Base-by-base conservation (phyloP, 129 eudicot genomes). In the Flaveria robusta region DNA sequence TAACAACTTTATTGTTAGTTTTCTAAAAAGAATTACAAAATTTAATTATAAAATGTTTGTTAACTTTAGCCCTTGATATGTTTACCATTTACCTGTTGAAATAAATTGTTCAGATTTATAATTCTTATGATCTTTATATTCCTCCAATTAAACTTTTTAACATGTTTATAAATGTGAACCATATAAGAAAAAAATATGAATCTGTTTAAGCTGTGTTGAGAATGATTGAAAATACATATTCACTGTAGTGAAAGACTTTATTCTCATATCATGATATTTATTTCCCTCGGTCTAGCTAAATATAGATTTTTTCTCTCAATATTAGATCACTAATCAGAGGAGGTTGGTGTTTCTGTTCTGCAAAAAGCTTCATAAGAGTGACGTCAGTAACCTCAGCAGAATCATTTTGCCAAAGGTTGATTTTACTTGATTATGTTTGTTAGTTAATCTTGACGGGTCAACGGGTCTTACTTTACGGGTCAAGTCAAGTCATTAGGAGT, bases 401-500 rank as follows among this genome's bases (percentile, higher is more conserved):
- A 91, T 84, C 68, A 68, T 93, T 50, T 83, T 93, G 60, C 98
- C 98, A 31, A 93, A 93, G 98, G 98, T 93, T 46, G n/a, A 23
- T 77, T 29, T 68, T 3, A 6, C 58, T 69, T 26, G 10, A 29
- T 45, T 66, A 54, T 24, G 64, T n/a, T n/a, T n/a, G n/a, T n/a
- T n/a, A n/a, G n/a, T n/a, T n/a, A n/a, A n/a, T n/a, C n/a, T n/a
- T n/a, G n/a, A n/a, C n/a, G n/a, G n/a, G n/a, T n/a, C n/a, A n/a
- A n/a, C n/a, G n/a, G n/a, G n/a, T n/a, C n/a, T n/a, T n/a, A n/a
- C n/a, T n/a, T n/a, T n/a, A n/a, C n/a, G n/a, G n/a, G n/a, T n/a
- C n/a, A n/a, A n/a, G n/a, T n/a, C n/a, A n/a, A n/a, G n/a, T n/a
- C n/a, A n/a, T n/a, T n/a, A n/a, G n/a, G n/a, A n/a, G n/a, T n/a